Evolutionary conservation across 306 rosid genomes (phyloP).

Genomic region (Urtica urens): DNA sequence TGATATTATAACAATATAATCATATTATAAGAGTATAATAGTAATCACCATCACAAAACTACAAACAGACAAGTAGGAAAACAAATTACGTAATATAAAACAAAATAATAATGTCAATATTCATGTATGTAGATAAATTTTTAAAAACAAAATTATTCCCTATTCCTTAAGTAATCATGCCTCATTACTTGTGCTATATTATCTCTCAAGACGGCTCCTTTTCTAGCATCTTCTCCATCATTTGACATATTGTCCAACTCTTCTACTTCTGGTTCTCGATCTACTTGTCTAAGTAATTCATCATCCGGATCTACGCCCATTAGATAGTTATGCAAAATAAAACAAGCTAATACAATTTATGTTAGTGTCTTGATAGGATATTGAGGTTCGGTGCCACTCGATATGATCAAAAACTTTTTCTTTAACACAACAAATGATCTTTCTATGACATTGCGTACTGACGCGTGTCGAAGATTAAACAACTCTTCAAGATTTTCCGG

Average conservation of each 20-base stretch:
- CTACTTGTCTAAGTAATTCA: no score
- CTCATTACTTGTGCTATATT: background rate
- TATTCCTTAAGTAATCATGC: background rate
- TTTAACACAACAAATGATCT: background rate
- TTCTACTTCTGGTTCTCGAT: background rate
- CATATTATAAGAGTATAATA: no score
- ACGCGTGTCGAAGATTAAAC: background rate
- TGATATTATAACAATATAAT: no score
- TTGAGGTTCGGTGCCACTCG: background rate
- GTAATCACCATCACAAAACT: no score
- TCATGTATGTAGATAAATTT: no score
- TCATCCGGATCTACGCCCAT: slow-evolving; percentile 2
- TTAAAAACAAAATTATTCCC: background rate
- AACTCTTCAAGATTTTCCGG: background rate
- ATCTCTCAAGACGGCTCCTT: background rate
- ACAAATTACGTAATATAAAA: no score
- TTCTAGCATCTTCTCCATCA: background rate
- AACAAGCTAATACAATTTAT: background rate
- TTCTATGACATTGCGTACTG: background rate
- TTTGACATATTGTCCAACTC: background rate
- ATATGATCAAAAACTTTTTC: background rate
- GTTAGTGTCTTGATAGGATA: no score
- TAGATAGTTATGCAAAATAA: background rate
- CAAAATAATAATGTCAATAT: no score
- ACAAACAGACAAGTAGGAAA: no score